Percentiles rank a stretch among this genome's conserved stretches.
phyloP scores from a whole-genome alignment of 2,329 filamentous ascomycete genomes.

The Ophiostoma sp. region DNA sequence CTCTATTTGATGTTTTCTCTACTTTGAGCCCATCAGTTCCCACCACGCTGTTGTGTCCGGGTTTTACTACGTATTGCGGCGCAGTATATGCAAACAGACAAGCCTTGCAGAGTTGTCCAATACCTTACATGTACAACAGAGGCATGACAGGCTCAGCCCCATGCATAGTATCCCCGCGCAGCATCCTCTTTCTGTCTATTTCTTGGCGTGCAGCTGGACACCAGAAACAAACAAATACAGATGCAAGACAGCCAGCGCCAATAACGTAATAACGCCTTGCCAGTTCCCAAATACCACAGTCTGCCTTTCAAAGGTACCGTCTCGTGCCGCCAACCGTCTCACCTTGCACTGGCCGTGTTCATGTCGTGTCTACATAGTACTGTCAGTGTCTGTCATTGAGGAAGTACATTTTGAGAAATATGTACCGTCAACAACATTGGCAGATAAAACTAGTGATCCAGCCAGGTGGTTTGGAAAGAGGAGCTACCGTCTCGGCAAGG shows the following conservation, averaged over 20 bases:
- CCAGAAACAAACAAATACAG: not conserved
- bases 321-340: not conserved
- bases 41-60: not conserved
- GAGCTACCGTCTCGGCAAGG: slow-evolving; percentile 13
- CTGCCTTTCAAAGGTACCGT: slow-evolving; percentile 2
- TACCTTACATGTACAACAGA: no score
- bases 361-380: not conserved
- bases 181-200: not conserved
- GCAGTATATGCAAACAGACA: not conserved
- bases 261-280: not conserved
- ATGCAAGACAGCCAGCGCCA: not conserved
- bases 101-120: not conserved
- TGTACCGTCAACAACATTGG: no score
- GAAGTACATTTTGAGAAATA: not conserved
- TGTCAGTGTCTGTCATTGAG: no score
- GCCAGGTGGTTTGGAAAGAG: not conserved
- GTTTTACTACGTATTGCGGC: not conserved
- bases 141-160: not conserved
- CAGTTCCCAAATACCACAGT: not conserved
- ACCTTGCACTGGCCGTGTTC: not conserved
- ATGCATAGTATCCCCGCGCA: not conserved
- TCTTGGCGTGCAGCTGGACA: not conserved
- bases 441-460: no score
- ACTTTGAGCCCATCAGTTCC: not conserved
- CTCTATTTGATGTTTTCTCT: not conserved